Percentiles rank a stretch among this genome's conserved stretches.
Conservation (phyloP, 2,329 filamentous ascomycete genomes). For the Penicillium polonicum region DNA sequence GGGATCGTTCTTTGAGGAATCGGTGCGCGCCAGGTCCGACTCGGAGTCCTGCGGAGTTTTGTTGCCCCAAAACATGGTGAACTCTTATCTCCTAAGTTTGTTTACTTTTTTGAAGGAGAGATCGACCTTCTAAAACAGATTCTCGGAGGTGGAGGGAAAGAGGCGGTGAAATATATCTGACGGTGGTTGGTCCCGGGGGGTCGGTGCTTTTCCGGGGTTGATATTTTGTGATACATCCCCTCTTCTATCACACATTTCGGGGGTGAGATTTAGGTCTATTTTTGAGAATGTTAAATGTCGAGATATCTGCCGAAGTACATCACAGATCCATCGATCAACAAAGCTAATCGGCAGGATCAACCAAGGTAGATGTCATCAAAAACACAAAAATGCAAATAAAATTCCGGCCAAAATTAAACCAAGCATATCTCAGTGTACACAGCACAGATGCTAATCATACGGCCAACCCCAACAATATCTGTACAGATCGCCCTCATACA, state of each 20-base stretch:
- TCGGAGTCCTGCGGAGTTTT: conserved; percentile 32
- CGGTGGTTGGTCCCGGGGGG: not conserved
- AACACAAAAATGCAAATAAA: conserved; percentile 6
- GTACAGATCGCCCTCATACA: conserved; percentile 19
- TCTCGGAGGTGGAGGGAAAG: conserved; percentile 3
- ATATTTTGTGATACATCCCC: not conserved
- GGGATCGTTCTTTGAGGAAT: conserved; percentile 37
- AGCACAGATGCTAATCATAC: conserved; percentile 6
- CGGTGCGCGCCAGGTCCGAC: conserved; percentile 28
- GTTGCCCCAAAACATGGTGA: conserved; percentile 33
- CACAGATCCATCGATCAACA: not conserved
- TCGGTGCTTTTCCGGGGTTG: not conserved
- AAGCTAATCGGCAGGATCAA: conserved; percentile 7
- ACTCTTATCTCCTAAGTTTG: not conserved
- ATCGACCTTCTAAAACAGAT: not conserved
- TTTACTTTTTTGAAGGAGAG: not conserved
- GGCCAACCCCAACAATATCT: conserved; percentile 14
- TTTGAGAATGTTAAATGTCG: not conserved
- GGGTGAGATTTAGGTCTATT: not conserved
- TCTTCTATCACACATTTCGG: not conserved
- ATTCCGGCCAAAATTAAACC: not conserved
- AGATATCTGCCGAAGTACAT: not conserved
- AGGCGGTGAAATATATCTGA: conserved; percentile 9
- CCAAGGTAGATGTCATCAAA: not conserved
- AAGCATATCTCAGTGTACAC: not conserved